A percentile compares a stretch with the other conserved stretches of the same genome.
These are phyloP conservation scores for Tylopilus plumbeoviolaceoides DNA, from an alignment of 768 basidiomycete species.

Conservation along the genomic window DNA sequence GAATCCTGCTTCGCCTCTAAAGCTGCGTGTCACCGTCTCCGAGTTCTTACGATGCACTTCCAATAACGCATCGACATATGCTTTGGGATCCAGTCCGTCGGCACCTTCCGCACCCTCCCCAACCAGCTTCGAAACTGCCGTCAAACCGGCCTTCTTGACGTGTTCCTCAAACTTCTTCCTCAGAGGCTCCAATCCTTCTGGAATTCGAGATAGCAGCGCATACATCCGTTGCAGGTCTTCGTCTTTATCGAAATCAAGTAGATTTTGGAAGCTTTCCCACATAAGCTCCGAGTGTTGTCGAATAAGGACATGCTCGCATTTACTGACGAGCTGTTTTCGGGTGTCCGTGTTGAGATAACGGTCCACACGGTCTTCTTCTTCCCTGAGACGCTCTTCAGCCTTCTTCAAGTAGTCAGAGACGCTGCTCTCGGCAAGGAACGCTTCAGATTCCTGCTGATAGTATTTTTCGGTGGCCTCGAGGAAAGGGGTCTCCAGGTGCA, in stretches of 20 bases:
- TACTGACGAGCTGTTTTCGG: slow-evolving; percentile 70
- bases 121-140: slow-evolving; percentile 70
- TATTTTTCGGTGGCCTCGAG: slow-evolving; percentile 84
- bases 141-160: slow-evolving; percentile 86
- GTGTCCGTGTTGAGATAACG: slow-evolving; percentile 89
- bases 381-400: slow-evolving; percentile 86
- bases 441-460: slow-evolving; percentile 88
- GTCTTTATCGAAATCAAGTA: slow-evolving; percentile 91
- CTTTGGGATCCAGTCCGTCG: slow-evolving; percentile 81
- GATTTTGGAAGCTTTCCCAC: slow-evolving; percentile 88
- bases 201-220: slow-evolving; percentile 83
- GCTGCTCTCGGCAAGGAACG: slow-evolving; percentile 83
- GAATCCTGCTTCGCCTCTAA: slow-evolving; percentile 90
- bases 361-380: slow-evolving; percentile 95
- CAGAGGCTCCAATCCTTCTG: slow-evolving; percentile 85
- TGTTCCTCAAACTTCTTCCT: slow-evolving; percentile 93
- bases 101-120: slow-evolving; percentile 50
- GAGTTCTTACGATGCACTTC: slow-evolving; percentile 91
- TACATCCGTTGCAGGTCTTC: slow-evolving; percentile 97
- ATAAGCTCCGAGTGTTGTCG: slow-evolving; percentile 78
- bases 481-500: slow-evolving; percentile 88
- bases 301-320: slow-evolving; percentile 92
- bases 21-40: slow-evolving; percentile 83
- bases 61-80: slow-evolving; percentile 89
- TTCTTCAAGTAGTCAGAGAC: slow-evolving; percentile 95